Evolutionary conservation across 2,329 filamentous ascomycete genomes (phyloP), one percentile per base, ranked within the genome.

Genomic region (Chaetomiaceae sp.): DNA sequence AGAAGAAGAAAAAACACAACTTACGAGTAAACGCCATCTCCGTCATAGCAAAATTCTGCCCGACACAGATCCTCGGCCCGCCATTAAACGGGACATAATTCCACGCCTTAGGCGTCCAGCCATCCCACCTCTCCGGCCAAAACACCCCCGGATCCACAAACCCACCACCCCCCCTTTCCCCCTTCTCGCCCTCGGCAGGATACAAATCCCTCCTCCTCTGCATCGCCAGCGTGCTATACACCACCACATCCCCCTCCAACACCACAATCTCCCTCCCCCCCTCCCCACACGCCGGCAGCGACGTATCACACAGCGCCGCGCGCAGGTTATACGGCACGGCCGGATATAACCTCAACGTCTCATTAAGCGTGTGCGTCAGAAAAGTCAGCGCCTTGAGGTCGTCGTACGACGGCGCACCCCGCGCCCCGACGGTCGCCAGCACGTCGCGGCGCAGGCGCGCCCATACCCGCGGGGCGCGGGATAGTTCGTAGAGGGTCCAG

Each of bases 41-140:
- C 3, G 78, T 74, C 63, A 76, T 72, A 3, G 78, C 78, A 65
- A 82, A 81, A 53, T 81, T 78, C 65, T 81, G 78, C 1, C 78
- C 78, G 30, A 81, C 75, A 54, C 78, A 81, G 43, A 78, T 67
- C 43, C 68, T 61, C 17, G 68, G 67, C 2, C 66, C 67, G 1
- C 68, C 67, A 55, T 69, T 71, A 53, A 70, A 70, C 5, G 67
- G 66, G 2, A 69, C 53, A 44, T 65, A 70, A 14, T 65, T 66
- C 66, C 66, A 70, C 8, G 60, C 41, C 59, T 61, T 56, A 5
- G 63, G 56, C 27, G 59, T 57, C 63, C 60, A 55, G 41, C 56
- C 35, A 8, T 62, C 58, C 65, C 64, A 66, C n/a, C 65, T 52
- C 9, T 65, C 63, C 1, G 64, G 65, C 9, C 56, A 58, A 50